Evolutionary conservation across 2,329 filamentous ascomycete genomes (phyloP), one percentile per base, ranked within the genome.

Genomic region (Colletotrichum filicis): DNA sequence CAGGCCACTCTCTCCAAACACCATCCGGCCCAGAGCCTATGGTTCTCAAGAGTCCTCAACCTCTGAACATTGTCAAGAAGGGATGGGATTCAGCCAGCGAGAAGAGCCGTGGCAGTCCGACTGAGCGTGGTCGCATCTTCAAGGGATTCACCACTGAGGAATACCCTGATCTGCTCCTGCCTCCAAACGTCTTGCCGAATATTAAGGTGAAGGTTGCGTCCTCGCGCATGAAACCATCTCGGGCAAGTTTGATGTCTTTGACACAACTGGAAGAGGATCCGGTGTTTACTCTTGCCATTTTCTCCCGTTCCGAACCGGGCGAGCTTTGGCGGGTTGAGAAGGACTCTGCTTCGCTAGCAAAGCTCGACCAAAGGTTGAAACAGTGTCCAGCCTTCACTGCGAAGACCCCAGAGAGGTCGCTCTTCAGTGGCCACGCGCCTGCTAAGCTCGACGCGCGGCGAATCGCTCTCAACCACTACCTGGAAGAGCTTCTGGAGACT

Each of bases 251-350:
- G 76, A 86, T 98, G 78, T 94, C 92, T 2, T 86, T 95, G 12
- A 96, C 91, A 63, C 92, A 94, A 74, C 86, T 93, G 24, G 95
- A 98, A 71, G 96, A 98, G 79, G 95, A 98, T 77, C 95, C 95
- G 0, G 96, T 98, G 0, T 98, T 98, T 79, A 98, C 95, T 0
- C 86, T 99, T 66, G 95, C 95, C 22, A 86, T 99, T 46, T 93
- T 95, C 77, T 93, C 93, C 11, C 92, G 95, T 67, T 92, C 92
- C 0, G 91, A 95, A 74, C 86, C 90, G 3, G 90, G 89, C 68
- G 96, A 98, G 80, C 86, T 99, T 12, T 98, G 97, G 96, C 92
- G 96, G 35, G 91, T 98, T 7, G 97, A 99, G 83, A 99, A 99
- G 82, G 95, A 97, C 74, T 93, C 94, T 4, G 85, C 90, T 16